phyloP scores from a whole-genome alignment of 129 eudicot species.

The Lonicera japonica region DNA sequence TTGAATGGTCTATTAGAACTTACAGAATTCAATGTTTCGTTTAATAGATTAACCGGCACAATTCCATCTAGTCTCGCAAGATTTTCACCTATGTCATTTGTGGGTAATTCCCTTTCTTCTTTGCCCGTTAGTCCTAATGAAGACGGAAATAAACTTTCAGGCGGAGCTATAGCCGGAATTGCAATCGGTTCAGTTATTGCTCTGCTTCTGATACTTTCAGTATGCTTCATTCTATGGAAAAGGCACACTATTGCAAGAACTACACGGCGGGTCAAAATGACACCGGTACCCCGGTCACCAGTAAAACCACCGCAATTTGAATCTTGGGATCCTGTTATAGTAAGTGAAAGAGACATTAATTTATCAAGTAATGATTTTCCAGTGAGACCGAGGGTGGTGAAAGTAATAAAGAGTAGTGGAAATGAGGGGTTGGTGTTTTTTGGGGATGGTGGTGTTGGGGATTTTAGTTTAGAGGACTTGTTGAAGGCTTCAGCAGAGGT shows the following conservation, averaged over 20 bases:
- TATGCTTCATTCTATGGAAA: conserved; percentile 20
- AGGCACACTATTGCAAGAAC: conserved; percentile 15
- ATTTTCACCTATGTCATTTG: conserved; percentile 15
- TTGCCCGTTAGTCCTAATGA: conserved; percentile 16
- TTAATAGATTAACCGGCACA: conserved; percentile 27
- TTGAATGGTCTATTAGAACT: conserved; percentile 8
- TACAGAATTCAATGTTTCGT: conserved; percentile 26
- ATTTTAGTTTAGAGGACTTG: conserved; percentile 46
- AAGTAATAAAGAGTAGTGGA: conserved; percentile 3
- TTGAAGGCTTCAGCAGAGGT: conserved; percentile 64
- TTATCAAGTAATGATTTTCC: conserved; percentile 16
- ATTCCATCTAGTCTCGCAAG: conserved; percentile 16
- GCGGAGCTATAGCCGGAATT: conserved; percentile 63
- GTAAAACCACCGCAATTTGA: conserved; percentile 17
- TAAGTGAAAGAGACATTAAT: conserved; percentile 10
- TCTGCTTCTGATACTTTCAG: conserved; percentile 17
- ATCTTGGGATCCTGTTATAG: conserved; percentile 20
- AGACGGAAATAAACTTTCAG: conserved; percentile 34
- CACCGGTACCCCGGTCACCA: conserved; percentile 28
- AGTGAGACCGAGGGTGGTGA: background rate
- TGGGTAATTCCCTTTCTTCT: conserved; percentile 31
- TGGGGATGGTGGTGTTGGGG: conserved; percentile 12
- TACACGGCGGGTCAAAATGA: conserved; percentile 10
- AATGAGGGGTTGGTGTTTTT: conserved; percentile 44
- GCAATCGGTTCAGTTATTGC: conserved; percentile 43